A percentile compares a stretch with the other conserved stretches of the same genome.
Evolutionary conservation across 768 basidiomycete genomes (phyloP).

Genomic region (Kwoniella heveanensis): DNA sequence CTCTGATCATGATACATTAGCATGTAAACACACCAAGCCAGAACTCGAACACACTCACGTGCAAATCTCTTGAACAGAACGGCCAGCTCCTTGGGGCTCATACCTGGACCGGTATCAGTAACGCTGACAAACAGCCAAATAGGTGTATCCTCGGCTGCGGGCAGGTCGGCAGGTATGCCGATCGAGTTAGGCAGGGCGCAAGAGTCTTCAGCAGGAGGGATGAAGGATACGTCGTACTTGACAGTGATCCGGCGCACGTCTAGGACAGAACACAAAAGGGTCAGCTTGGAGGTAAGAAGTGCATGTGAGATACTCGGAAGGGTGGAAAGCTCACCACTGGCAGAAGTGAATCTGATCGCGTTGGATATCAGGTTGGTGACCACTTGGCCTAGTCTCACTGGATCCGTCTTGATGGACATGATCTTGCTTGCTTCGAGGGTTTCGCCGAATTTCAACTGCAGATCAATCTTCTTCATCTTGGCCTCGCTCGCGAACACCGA

Average conservation of each 20-base stretch:
- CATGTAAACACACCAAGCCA: too few species aligned
- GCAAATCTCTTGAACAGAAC: conserved; percentile 52
- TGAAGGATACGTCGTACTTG: conserved; percentile 50
- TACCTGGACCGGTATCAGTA: conserved; percentile 51
- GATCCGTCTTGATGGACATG: conserved; percentile 41
- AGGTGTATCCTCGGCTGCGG: conserved; percentile 36
- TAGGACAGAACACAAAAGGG: background rate
- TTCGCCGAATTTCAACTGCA: conserved; percentile 48
- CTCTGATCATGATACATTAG: conserved; percentile 18
- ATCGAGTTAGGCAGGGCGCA: conserved; percentile 39
- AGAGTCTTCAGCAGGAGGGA: conserved; percentile 45
- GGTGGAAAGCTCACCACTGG: conserved; percentile 20
- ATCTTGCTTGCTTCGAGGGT: conserved; percentile 38
- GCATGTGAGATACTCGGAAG: background rate
- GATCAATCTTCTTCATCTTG: conserved; percentile 52
- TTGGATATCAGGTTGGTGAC: conserved; percentile 56
- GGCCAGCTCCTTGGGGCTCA: conserved; percentile 46
- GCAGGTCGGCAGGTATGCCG: conserved; percentile 24
- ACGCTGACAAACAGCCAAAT: conserved; percentile 49
- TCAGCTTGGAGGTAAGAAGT: conserved; percentile 4
- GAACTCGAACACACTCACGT: conserved; percentile 25
- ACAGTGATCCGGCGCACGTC: conserved; percentile 43
- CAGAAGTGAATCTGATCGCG: conserved; percentile 53
- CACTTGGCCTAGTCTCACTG: conserved; percentile 50
- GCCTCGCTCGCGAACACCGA: conserved; percentile 55